Base-by-base conservation (phyloP, 495 filamentous ascomycete genomes). In the Xylaria longipes region DNA sequence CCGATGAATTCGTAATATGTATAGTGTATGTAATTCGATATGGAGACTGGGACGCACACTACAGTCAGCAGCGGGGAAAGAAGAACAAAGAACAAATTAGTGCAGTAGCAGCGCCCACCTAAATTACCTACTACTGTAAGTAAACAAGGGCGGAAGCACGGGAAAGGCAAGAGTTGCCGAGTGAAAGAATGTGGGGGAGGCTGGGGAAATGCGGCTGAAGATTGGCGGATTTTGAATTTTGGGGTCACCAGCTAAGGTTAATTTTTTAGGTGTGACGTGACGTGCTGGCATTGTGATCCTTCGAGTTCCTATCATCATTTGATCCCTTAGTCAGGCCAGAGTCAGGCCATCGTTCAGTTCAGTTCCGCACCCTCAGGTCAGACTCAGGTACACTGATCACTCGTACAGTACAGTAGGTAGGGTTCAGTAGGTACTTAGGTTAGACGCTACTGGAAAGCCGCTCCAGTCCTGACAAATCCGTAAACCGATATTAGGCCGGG, bases 171-270 rank as follows among this genome's bases (percentile, higher is more conserved):
- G 37, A 29, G 22, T 15, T 43, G n/a, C 22, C n/a, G n/a, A 27
- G n/a, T n/a, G 37, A 29, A 63, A 37, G 15, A 66, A 68, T 60
- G 54, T 69, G 66, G 66, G 66, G 66, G 54, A 69, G 29, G 39
- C 29, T 69, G 66, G 66, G 66, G 66, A 46, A 69, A 48, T 69
- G 66, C 66, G 66, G 66, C 66, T 69, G 66, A 69, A 69, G 52
- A 69, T 69, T 60, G 66, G 66, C 20, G 61, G 27, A 56, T 69
- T 57, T 61, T 68, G 61, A 17, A 56, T 69, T 57, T 61, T 68
- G 62, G 45, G 41, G 45, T 67, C 46, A 25, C 17, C 15, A 45
- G 61, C 61, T 27, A 31, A 1, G 14, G 9, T 60, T 3, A 14
- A 43, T n/a, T 35, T 69, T 33, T 60, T 60, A 61, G 52, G 25